phyloP scores from a whole-genome alignment of 805 yeast genomes.

The Saccharomycopsis amapae region DNA sequence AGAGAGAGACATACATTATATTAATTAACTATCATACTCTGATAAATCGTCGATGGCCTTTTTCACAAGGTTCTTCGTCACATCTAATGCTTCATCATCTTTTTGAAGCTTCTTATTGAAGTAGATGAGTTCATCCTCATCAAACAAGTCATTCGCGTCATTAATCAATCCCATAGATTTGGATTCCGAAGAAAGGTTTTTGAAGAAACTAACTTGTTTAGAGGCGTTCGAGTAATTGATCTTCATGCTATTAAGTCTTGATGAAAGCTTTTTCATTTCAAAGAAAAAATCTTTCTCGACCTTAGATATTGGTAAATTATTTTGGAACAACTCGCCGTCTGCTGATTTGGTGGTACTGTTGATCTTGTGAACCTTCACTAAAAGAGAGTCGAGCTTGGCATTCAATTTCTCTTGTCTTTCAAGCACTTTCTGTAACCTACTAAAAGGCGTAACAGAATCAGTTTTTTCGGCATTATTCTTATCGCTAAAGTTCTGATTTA shows the following conservation, averaged over 20 bases:
- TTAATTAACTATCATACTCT: neutral
- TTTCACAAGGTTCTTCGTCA: conserved; percentile 5
- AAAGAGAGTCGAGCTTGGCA: conserved; percentile 1
- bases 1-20: neutral
- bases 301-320: conserved; percentile 13
- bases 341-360: neutral
- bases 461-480: neutral
- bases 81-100: conserved; percentile 2
- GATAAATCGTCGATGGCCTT: conserved; percentile 5
- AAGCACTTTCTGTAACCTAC: conserved; percentile 1
- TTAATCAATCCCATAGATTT: neutral
- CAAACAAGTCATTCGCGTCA: neutral
- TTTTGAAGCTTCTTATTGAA: conserved; percentile 2
- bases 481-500: neutral
- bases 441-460: neutral
- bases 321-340: neutral
- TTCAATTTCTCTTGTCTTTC: neutral
- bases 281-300: conserved; percentile 9
- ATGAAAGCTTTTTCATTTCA: conserved; percentile 2
- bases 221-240: neutral
- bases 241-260: neutral
- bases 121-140: neutral
- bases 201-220: conserved; percentile 13
- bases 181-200: neutral
- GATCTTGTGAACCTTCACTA: neutral